Percentiles rank a stretch among this genome's conserved stretches.
Evolutionary conservation across 768 basidiomycete species (phyloP).

Genomic region (Sporobolomyces pararoseus): DNA sequence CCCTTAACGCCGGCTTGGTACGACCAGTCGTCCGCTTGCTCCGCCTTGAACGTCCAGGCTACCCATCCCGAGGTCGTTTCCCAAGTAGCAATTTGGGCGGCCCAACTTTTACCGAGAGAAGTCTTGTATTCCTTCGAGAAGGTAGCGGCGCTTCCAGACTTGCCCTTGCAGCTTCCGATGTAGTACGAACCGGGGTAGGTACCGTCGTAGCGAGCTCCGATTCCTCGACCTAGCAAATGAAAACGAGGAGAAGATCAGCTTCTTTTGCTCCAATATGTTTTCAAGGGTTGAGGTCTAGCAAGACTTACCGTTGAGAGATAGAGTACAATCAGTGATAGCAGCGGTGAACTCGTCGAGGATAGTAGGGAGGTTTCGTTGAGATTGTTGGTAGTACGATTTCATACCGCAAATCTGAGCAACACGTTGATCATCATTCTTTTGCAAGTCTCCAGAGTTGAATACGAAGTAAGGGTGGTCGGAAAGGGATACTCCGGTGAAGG

Average conservation of each 20-base stretch:
- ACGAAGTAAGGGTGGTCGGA: conserved; percentile 30
- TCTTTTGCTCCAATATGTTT: too few species aligned
- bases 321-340: conserved; percentile 49
- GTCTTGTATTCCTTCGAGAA: conserved; percentile 76
- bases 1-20: conserved; percentile 73
- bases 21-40: conserved; percentile 80
- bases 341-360: conserved; percentile 47
- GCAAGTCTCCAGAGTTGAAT: conserved; percentile 36
- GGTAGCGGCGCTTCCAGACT: conserved; percentile 66
- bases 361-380: conserved; percentile 9
- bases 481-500: conserved; percentile 3
- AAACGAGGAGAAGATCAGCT: neutral
- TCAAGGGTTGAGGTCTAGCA: too few species aligned
- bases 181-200: conserved; percentile 45
- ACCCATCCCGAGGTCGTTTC: conserved; percentile 47
- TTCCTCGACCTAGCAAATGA: neutral
- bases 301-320: neutral
- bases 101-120: conserved; percentile 69
- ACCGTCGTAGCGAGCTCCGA: conserved; percentile 48
- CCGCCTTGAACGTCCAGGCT: conserved; percentile 50
- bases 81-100: conserved; percentile 59
- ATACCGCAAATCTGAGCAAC: conserved; percentile 25
- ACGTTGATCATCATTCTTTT: conserved; percentile 28
- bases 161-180: conserved; percentile 45
- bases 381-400: conserved; percentile 1